Evolutionary conservation across 176 grass and related monocot genomes (phyloP), one percentile per base, ranked within the genome.

Genomic region (Oryza nivara): DNA sequence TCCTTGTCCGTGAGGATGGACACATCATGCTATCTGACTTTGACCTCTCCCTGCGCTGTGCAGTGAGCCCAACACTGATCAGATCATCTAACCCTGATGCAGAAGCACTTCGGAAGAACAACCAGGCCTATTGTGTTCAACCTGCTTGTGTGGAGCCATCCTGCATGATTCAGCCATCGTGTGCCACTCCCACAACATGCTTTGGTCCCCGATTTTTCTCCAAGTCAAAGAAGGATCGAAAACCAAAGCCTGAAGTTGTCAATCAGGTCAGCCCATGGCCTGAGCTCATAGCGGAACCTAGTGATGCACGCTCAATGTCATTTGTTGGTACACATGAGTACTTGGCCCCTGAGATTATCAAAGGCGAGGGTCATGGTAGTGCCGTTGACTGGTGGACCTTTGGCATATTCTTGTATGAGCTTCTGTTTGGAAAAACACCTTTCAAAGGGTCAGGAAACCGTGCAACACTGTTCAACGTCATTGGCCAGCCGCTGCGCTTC

Each of bases 361-460:
- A 97, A 77, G 95, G 92, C 9, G 95, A 97, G 72, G 95, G 95
- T 15, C 95, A 97, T 5, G 95, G 95, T 2, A 94, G 95, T n/a
- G 95, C 92, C 8, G 95, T 97, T 48, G 95, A 97, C 52, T 97
- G 95, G 95, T 97, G 95, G 95, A 97, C 92, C 8, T 94, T 94
- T 48, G 95, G 95, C 58, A 92, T 97, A 61, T 94, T 97, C 84
- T 74, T 97, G 74, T 91, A 97, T 16, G 95, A 94, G 86, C 95
- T 97, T 66, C 86, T 97, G 28, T 97, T 94, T n/a, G 95, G 92
- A 4, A 97, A 92, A 81, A 94, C 95, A 23, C 95, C 95, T 41
- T 97, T 97, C 82, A 97, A 94, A 72, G 95, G 95, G 43, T 89
- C 90, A 3, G 95, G 90, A 36, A 97, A 97, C 68, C 83, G 90